Conservation (phyloP, 2,329 filamentous ascomycete genomes). For the Colletotrichum cordylinicola region DNA sequence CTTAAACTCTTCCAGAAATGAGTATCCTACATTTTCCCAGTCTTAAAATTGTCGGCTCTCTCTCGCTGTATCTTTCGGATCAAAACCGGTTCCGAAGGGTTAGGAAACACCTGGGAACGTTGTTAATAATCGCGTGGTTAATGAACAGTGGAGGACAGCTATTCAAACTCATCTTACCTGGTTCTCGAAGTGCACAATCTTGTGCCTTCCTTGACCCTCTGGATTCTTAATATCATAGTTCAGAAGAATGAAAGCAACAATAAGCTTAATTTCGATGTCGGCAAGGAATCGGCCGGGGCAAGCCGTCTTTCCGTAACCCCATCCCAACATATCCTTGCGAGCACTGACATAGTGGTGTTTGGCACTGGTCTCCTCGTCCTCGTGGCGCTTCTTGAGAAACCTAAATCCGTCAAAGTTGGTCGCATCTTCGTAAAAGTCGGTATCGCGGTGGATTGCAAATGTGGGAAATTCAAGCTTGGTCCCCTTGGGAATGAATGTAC, state of each 20-base stretch:
- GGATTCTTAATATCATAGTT: neutral
- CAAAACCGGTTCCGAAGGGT: neutral
- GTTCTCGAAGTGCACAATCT: neutral
- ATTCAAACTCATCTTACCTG: neutral
- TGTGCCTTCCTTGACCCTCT: neutral
- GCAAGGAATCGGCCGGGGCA: neutral
- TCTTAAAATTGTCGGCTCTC: neutral
- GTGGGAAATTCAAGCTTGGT: neutral
- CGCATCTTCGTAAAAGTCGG: slow-evolving; percentile 58
- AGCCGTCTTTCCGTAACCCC: neutral
- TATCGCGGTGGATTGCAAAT: slow-evolving; percentile 65
- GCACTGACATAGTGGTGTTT: neutral
- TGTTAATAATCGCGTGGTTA: neutral
- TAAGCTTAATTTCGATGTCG: neutral
- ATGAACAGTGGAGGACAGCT: neutral
- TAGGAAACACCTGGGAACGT: neutral
- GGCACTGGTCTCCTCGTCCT: neutral
- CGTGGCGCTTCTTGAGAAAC: neutral
- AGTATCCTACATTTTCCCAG: no score
- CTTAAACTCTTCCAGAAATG: no score
- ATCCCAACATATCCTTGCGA: neutral
- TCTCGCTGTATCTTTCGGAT: neutral
- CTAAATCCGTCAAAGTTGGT: slow-evolving; percentile 40
- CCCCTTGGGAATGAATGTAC: neutral
- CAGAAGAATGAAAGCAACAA: neutral